Percentiles rank a stretch among this genome's conserved stretches.
phyloP scores from a whole-genome alignment of 345 rosid genomes.

The Toxicodendron radicans region DNA sequence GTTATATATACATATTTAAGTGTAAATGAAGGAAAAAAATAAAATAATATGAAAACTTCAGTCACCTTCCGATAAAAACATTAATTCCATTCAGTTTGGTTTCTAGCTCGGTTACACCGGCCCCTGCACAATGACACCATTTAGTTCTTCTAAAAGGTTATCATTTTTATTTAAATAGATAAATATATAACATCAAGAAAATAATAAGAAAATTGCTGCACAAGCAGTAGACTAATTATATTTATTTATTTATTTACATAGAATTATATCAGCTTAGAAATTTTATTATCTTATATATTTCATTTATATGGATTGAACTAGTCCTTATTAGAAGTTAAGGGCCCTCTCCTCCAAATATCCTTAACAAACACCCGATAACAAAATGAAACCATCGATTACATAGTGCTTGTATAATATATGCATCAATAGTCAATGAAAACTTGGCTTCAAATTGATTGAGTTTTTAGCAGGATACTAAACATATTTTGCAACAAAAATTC shows the following conservation, averaged over 20 bases:
- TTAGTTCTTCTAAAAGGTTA: neutral
- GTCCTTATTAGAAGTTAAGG: neutral
- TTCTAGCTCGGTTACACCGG: constrained; percentile 48
- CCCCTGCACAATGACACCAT: constrained; percentile 33
- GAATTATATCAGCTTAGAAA: neutral
- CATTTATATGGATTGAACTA: neutral
- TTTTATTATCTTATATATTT: neutral
- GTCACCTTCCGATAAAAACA: constrained; percentile 76
- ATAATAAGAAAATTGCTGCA: neutral
- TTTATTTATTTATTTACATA: neutral
- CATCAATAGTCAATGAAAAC: neutral
- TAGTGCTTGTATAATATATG: neutral
- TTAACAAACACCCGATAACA: neutral
- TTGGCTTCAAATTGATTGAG: neutral
- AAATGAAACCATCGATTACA: constrained; percentile 3
- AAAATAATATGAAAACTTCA: constrained; percentile 7
- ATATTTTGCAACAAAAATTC: neutral
- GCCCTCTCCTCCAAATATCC: neutral
- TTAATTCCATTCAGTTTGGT: constrained; percentile 77
- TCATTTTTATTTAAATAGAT: neutral
- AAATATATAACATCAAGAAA: neutral
- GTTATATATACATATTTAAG: neutral
- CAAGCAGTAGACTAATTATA: neutral
- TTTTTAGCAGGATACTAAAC: neutral
- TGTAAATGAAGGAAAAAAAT: constrained; percentile 4